phyloP scores from a whole-genome alignment of 805 yeast species.

The Wickerhamomyces xylosicus region DNA sequence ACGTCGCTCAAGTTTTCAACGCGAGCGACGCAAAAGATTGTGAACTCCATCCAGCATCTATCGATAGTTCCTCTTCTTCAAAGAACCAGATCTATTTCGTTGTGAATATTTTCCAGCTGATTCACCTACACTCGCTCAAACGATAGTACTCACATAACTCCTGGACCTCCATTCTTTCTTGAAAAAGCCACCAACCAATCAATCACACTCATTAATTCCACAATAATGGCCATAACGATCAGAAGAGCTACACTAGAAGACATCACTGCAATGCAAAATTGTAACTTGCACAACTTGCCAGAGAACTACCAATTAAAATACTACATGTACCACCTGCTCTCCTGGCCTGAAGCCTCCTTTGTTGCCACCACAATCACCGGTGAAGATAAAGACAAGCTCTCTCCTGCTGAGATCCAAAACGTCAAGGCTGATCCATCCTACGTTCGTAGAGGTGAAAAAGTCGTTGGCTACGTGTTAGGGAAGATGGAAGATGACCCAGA shows the following conservation, averaged over 20 bases:
- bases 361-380: slow-evolving; percentile 79
- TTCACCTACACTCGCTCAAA: too few relatives aligned
- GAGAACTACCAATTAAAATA: slow-evolving; percentile 90
- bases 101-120: too few relatives aligned
- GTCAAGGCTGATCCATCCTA: slow-evolving; percentile 55
- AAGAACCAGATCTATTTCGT: too few relatives aligned
- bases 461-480: slow-evolving; percentile 93
- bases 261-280: slow-evolving; percentile 92
- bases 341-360: slow-evolving; percentile 97
- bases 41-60: too few relatives aligned
- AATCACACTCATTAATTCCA: too few relatives aligned
- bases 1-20: too few relatives aligned
- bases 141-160: too few relatives aligned
- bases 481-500: slow-evolving; percentile 94
- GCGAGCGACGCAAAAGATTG: too few relatives aligned
- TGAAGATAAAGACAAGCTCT: slow-evolving; percentile 1
- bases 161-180: too few relatives aligned
- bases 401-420: slow-evolving; percentile 7
- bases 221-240: slow-evolving; percentile 68
- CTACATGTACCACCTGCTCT: slow-evolving; percentile 84
- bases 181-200: too few relatives aligned
- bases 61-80: too few relatives aligned
- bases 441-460: slow-evolving; percentile 57
- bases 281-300: slow-evolving; percentile 83
- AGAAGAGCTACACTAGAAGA: slow-evolving; percentile 82